Evolutionary conservation across 495 filamentous ascomycete species (phyloP).

Genomic region (Glonium stellatum): DNA sequence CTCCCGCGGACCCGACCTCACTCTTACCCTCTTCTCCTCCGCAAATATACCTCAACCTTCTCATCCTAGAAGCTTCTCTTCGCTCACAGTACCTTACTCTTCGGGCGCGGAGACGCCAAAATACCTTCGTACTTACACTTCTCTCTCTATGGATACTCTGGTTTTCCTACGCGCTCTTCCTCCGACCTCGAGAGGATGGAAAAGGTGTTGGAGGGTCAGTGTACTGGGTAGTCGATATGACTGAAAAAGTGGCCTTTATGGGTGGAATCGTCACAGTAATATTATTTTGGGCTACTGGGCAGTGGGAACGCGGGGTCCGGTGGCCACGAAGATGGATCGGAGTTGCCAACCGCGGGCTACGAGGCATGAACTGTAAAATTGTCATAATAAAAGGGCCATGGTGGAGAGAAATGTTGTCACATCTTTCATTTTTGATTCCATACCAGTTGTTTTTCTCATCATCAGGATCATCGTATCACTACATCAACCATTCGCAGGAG

Average conservation of each 20-base stretch:
- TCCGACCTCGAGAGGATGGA: constrained; percentile 85
- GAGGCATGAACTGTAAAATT: constrained; percentile 90
- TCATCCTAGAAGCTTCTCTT: constrained; percentile 92
- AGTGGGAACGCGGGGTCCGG: constrained; percentile 89
- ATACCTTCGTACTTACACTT: constrained; percentile 86
- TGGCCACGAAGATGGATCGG: constrained; percentile 91
- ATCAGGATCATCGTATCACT: constrained; percentile 23
- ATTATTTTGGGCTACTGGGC: constrained; percentile 86
- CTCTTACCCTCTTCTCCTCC: constrained; percentile 80
- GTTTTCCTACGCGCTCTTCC: constrained; percentile 81
- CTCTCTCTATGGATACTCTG: constrained; percentile 71
- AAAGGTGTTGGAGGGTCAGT: constrained; percentile 82
- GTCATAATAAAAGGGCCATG: constrained; percentile 79
- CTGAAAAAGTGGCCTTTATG: constrained; percentile 79
- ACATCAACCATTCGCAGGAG: constrained; percentile 23
- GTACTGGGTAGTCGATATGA: constrained; percentile 89
- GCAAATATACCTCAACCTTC: constrained; percentile 97
- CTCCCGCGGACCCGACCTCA: constrained; percentile 62
- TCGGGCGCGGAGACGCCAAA: constrained; percentile 79
- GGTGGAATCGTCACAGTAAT: constrained; percentile 76
- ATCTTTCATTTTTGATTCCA: constrained; percentile 67
- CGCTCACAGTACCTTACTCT: constrained; percentile 87
- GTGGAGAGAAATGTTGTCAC: constrained; percentile 67
- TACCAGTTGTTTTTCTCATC: constrained; percentile 30
- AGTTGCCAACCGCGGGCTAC: constrained; percentile 78